Percentiles rank a stretch among this genome's conserved stretches.
Evolutionary conservation across 331 rosid species (phyloP).

Genomic region (Rhamnella rubrinervis): DNA sequence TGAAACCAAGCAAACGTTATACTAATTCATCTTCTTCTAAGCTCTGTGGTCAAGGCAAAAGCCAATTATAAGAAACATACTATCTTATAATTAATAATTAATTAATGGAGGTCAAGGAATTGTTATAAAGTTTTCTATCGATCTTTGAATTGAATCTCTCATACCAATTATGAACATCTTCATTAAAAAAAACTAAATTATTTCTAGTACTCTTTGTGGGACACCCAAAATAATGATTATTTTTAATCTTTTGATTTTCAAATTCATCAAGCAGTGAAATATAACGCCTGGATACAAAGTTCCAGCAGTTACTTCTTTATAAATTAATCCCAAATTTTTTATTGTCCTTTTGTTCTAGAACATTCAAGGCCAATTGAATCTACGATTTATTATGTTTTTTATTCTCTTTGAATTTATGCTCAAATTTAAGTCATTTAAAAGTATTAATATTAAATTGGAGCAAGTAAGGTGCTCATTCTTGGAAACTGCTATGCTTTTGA

Average conservation of each 20-base stretch:
- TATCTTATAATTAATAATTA: too few relatives aligned
- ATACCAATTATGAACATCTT: too few relatives aligned
- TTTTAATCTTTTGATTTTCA: too few relatives aligned
- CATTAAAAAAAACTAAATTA: too few relatives aligned
- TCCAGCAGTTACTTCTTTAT: not conserved
- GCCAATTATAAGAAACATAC: not conserved
- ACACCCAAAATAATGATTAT: not conserved
- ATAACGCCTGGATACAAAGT: conserved; percentile 6
- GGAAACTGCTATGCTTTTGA: too few relatives aligned
- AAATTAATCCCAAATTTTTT: not conserved
- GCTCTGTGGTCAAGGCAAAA: not conserved
- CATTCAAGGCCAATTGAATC: not conserved
- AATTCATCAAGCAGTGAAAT: not conserved
- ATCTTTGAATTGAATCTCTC: not conserved
- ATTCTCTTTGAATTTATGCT: too few relatives aligned
- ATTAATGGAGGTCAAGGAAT: too few relatives aligned
- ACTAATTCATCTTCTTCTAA: not conserved
- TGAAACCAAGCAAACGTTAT: not conserved
- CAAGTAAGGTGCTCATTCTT: too few relatives aligned
- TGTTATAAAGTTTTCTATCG: not conserved
- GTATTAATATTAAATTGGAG: too few relatives aligned
- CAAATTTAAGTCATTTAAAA: too few relatives aligned
- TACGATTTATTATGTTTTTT: too few relatives aligned
- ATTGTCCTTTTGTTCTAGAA: not conserved
- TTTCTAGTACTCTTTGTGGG: not conserved